Base-by-base conservation (phyloP, 257 asterid genomes). In the Thymus quinquecostatus region DNA sequence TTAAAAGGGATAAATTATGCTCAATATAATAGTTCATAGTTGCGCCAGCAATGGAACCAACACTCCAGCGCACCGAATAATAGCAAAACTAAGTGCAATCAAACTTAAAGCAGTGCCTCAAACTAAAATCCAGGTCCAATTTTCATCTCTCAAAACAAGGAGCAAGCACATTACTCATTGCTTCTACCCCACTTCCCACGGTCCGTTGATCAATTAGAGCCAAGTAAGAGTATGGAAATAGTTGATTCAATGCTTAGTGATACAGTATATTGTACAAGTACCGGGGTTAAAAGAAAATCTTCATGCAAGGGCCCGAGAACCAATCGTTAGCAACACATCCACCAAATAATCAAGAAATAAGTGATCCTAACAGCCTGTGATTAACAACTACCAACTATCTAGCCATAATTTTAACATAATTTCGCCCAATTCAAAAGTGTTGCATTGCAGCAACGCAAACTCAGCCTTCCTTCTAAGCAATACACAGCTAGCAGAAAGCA, bases 1-100 rank as follows among this genome's bases (percentile, higher is more conserved):
- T 51, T 14, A 5, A n/a, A 36, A 34, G 57, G 57, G 44, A 29
- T 58, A 58, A 6, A 51, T 51, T 64, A 66, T 59, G 58, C 30
- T 10, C 3, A 2, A 54, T 56, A 64, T 4, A 60, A 41, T 47
- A 54, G 40, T 33, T 41, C 21, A 21, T 21, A 21, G 21, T 21
- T 21, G 21, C 21, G 21, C 21, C 21, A 21, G 21, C 21, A 21
- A 21, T 21, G 21, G 21, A 21, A 21, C 21, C 21, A 21, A 21
- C 21, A 21, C 21, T 21, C 21, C 21, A 21, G 21, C 21, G 21
- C 21, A 21, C 21, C 21, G 21, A 21, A 21, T 21, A 21, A 21
- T 21, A 21, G 21, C 21, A 21, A 21, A 21, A 21, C 21, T 21
- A 21, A 21, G 21, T 21, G 21, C 21, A 21, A 21, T 21, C 21